Evolutionary conservation across 306 rosid genomes (phyloP), one percentile per base, ranked within the genome.

Genomic region (Quercus aquifolioides): DNA sequence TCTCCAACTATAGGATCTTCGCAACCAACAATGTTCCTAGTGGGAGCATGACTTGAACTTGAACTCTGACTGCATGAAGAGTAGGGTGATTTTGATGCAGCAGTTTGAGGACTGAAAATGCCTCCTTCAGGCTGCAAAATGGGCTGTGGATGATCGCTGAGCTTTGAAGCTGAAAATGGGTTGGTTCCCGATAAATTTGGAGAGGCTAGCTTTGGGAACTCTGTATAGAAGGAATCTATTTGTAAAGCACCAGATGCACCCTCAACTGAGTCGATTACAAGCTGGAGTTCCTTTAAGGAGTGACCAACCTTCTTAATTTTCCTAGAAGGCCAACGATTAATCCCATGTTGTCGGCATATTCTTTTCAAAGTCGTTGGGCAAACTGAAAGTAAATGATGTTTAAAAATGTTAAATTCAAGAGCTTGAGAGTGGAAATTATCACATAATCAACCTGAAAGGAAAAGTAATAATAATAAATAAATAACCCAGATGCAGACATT

Each of bases 241-340:
- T 91, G 96, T 78, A 91, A 93, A 82, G 96, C 88, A 64, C 96
- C 88, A 7, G 98, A 93, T 51, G 90, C 90, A 41, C 99, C 96
- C 74, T 93, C 90, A 55, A 93, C 99, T 0, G 98, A 96, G 88
- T 96, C 96, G 0, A 96, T 96, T 57, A 91, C 98, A 35, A 82
- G 96, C 76, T 89, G 96, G 79, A 96, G 98, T 83, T 96, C 93
- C 89, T 85, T 92, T 38, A 96, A 84, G 49, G 99, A 96, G 86
- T 93, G 98, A 59, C 99, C 99, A 9, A 96, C 99, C 91, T 96
- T 96, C 83, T 93, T 96, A 14, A 96, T 89, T 85, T 93, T 93
- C 26, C 99, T 89, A 35, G 99, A 96, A 78, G 99, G 99, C 99
- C 99, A 96, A 10, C 98, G 94, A 71, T 90, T 90, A 70, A 96